phyloP scores from a whole-genome alignment of 257 asterid species.

The Solanum chilense region DNA sequence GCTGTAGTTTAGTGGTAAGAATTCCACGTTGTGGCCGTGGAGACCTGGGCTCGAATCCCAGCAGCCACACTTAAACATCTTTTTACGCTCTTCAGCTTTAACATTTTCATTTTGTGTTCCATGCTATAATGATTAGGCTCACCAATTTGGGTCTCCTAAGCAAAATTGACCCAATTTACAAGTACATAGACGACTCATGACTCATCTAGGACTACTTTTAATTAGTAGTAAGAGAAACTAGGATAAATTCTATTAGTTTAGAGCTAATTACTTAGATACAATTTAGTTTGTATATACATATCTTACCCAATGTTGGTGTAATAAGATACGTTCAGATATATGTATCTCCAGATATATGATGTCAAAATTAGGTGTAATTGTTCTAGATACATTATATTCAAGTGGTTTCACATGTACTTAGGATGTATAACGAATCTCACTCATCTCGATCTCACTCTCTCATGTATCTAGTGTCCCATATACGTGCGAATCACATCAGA shows the following conservation, averaged over 20 bases:
- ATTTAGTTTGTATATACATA: neutral
- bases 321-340: no score
- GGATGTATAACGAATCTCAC: neutral
- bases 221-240: no score
- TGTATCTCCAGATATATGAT: neutral
- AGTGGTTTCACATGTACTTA: neutral
- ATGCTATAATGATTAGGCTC: neutral
- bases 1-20: conserved; percentile 98
- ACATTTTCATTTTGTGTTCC: neutral
- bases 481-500: no score
- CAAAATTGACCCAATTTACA: neutral
- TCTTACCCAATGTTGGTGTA: no score
- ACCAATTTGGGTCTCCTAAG: neutral
- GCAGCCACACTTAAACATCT: conserved; percentile 56
- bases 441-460: neutral
- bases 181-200: neutral
- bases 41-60: conserved; percentile 99
- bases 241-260: no score
- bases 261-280: no score
- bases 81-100: neutral
- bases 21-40: conserved; percentile 99
- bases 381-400: no score
- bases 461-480: neutral
- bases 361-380: neutral
- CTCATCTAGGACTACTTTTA: neutral